Evolutionary conservation across 257 asterid species (phyloP), one percentile per base, ranked within the genome.

Genomic region (Fraxinus excelsior): DNA sequence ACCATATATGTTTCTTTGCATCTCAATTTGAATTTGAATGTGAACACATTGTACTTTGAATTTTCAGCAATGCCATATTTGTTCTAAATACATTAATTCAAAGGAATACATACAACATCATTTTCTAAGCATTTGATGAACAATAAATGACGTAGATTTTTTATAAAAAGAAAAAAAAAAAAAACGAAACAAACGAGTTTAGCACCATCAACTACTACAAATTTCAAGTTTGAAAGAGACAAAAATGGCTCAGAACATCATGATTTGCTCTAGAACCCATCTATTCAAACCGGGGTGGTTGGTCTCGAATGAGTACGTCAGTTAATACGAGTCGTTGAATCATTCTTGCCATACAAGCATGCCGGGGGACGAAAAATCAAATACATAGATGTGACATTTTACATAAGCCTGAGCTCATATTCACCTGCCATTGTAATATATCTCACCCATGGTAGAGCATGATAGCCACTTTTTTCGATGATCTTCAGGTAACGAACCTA

Each of bases 371-470:
- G 23, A 18, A n/a, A 14, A 42, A 5, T 18, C 62, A 51, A 51
- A 18, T 19, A 51, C 1, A 51, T 16, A 18, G 9, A 51, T 1
- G 25, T 51, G 23, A 3, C 62, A 23, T 19, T 80, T 77, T 73
- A 83, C 42, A 82, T 79, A 42, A 87, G 88, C 71, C 87, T 84
- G 29, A 87, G 75, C 68, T 87, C 91, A 60, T 87, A 87, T 40
- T 87, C 87, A 7, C 87, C 88, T 10, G 85, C 91, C 87, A 79
- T 83, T n/a, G 91, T 85, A 69, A 87, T 85, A 80, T 87, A 83
- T 78, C 91, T 80, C 76, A 87, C 91, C 91, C 87, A 85, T 37
- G 88, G 88, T 53, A 87, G 88, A 44, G 88, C 88, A 71, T 87
- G 91, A 78, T 84, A 87, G 18, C 88, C 91, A 77, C 91, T 84